Evolutionary conservation across 352 stramenopile species (phyloP), one percentile per base, ranked within the genome.

Genomic region (Phytophthora quininea): DNA sequence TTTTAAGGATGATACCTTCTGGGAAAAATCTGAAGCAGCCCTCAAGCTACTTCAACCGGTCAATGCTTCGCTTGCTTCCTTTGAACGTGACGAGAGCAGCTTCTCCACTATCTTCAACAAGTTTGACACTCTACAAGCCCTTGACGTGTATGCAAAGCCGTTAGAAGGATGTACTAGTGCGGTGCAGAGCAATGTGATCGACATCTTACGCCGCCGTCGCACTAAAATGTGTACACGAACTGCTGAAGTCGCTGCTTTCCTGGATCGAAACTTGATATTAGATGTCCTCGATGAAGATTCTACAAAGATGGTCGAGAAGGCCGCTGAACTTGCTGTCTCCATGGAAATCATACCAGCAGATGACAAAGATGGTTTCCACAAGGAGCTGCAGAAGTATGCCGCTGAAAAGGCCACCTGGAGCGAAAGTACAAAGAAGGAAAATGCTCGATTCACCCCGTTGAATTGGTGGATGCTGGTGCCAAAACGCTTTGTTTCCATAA

Each of bases 241-340:
- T 8, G 3, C 54, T 4, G 19, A 12, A 52, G 30, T 64, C 5
- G 58, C 58, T 29, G 4, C 54, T 29, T 14, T 58, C 31, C 57
- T 64, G 15, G 57, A 64, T 24, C 57, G 56, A 12, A 64, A 47
- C 1, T 42, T 50, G 58, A n/a, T 47, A 1, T 45, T 58, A n/a
- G 27, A 58, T 33, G 47, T 7, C 2, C 30, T 14, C 4, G 38
- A n/a, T 15, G 53, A 50, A 4, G 27, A 35, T 32, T 24, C 47
- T 27, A 24, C 31, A 7, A 49, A 53, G 8, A 29, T 57, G 35
- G 58, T 64, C 29, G 33, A 47, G n/a, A 24, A 31, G 15, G 58
- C 37, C 1, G 46, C 24, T 27, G 12, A 52, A 4, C 38, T 52
- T 8, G 58, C 48, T 3, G 10, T 7, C 27, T 8, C 43, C 3